phyloP scores from a whole-genome alignment of 352 stramenopile genomes.

The Phytophthora citrophthora region DNA sequence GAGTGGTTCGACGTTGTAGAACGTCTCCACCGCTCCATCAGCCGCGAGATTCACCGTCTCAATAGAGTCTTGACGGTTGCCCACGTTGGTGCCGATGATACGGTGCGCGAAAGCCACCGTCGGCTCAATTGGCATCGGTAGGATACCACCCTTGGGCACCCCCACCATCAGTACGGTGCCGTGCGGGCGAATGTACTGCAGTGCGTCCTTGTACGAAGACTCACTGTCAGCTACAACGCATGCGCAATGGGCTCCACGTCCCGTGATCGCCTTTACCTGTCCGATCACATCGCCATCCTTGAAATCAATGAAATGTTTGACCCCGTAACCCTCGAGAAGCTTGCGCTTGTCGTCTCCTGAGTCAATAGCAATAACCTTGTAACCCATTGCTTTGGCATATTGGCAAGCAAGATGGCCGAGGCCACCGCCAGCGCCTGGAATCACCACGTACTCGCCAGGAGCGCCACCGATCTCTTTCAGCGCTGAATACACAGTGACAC shows the following conservation, averaged over 20 bases:
- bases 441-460: constrained; percentile 52
- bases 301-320: constrained; percentile 74
- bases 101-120: constrained; percentile 46
- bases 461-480: constrained; percentile 62
- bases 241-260: constrained; percentile 56
- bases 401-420: constrained; percentile 83
- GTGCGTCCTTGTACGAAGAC: constrained; percentile 49
- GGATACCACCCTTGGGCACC: constrained; percentile 48
- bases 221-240: constrained; percentile 79
- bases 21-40: constrained; percentile 50
- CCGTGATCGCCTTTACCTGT: constrained; percentile 50
- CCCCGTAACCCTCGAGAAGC: constrained; percentile 61
- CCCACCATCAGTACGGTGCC: constrained; percentile 77
- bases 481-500: constrained; percentile 85
- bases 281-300: constrained; percentile 54
- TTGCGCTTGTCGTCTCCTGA: constrained; percentile 62
- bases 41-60: constrained; percentile 60
- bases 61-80: constrained; percentile 60
- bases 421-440: constrained; percentile 68
- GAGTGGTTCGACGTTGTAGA: constrained; percentile 46
- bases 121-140: constrained; percentile 39
- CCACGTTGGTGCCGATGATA: constrained; percentile 58
- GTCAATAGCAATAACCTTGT: constrained; percentile 77
- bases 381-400: constrained; percentile 68
- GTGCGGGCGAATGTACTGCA: constrained; percentile 66